Evolutionary conservation across 805 yeast species (phyloP).

Genomic region (Lipomyces sp.): DNA sequence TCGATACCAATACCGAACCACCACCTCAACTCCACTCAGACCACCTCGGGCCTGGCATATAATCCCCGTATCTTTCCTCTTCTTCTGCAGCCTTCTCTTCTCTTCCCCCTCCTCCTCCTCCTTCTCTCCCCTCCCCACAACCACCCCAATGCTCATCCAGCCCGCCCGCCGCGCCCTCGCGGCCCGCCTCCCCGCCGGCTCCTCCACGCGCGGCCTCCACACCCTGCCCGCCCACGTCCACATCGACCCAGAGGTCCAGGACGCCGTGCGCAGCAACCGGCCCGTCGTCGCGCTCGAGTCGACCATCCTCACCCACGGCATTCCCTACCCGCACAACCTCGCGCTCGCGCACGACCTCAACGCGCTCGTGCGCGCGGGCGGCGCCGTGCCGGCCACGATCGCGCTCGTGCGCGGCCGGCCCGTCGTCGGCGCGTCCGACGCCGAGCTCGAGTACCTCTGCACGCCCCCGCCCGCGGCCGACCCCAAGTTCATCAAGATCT

Average conservation of each 20-base stretch:
- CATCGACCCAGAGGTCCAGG: slow-evolving; percentile 48
- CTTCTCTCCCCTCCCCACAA: too few species aligned
- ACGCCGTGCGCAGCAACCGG: slow-evolving; percentile 53
- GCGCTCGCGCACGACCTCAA: slow-evolving; percentile 73
- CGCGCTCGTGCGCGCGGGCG: slow-evolving; percentile 51
- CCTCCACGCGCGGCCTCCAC: background rate
- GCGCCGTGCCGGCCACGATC: slow-evolving; percentile 81
- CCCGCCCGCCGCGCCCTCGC: too few species aligned
- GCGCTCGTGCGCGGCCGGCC: slow-evolving; percentile 74
- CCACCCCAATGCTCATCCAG: too few species aligned
- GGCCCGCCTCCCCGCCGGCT: too few species aligned
- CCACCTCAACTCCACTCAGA: too few species aligned
- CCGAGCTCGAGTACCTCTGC: slow-evolving; percentile 45
- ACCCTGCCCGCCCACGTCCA: slow-evolving; percentile 12
- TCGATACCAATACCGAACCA: too few species aligned
- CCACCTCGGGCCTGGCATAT: too few species aligned
- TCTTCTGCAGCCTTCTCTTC: too few species aligned
- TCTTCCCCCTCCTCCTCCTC: too few species aligned
- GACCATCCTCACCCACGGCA: slow-evolving; percentile 85
- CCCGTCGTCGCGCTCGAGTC: slow-evolving; percentile 85
- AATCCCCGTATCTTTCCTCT: too few species aligned
- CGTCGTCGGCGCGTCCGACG: slow-evolving; percentile 55
- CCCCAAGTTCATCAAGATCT: slow-evolving; percentile 50
- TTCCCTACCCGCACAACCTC: slow-evolving; percentile 75
- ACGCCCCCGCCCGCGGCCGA: slow-evolving; percentile 8